Conservation (phyloP, 495 filamentous ascomycete genomes). For the Thozetella sp. region DNA sequence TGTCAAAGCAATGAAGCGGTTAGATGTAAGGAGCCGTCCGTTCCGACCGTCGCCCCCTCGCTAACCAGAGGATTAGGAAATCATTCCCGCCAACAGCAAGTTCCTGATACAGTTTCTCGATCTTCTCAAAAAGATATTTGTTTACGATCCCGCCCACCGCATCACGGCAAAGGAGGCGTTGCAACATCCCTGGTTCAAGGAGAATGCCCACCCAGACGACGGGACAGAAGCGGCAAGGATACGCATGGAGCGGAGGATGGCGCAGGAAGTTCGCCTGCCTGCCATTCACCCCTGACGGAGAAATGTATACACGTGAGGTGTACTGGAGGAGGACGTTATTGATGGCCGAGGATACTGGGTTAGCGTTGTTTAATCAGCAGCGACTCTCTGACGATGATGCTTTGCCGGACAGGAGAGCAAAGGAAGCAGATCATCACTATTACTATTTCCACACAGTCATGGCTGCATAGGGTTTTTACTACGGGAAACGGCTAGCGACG, state of each 20-base stretch:
- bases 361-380: not conserved
- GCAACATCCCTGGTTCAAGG: conserved; percentile 93
- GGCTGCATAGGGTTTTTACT: not conserved
- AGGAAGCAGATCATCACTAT: not conserved
- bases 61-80: conserved; percentile 67
- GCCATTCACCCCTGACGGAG: conserved; percentile 9
- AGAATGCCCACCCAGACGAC: conserved; percentile 77
- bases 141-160: conserved; percentile 88
- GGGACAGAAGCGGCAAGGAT: conserved; percentile 91
- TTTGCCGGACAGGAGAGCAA: not conserved
- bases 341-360: not conserved
- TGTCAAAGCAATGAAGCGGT: conserved; percentile 90
- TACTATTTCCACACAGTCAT: not conserved
- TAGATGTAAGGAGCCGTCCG: conserved; percentile 64
- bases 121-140: conserved; percentile 85
- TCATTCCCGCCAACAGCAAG: conserved; percentile 75
- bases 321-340: not conserved
- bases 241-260: conserved; percentile 48
- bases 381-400: not conserved
- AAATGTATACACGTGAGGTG: not conserved
- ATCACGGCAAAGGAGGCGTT: conserved; percentile 92
- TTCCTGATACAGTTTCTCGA: conserved; percentile 90
- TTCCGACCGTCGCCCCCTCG: not conserved
- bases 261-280: conserved; percentile 8
- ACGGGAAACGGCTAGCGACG: not conserved